Base-by-base conservation (phyloP, 179 eudicot species). In the Spergularia azorica region DNA sequence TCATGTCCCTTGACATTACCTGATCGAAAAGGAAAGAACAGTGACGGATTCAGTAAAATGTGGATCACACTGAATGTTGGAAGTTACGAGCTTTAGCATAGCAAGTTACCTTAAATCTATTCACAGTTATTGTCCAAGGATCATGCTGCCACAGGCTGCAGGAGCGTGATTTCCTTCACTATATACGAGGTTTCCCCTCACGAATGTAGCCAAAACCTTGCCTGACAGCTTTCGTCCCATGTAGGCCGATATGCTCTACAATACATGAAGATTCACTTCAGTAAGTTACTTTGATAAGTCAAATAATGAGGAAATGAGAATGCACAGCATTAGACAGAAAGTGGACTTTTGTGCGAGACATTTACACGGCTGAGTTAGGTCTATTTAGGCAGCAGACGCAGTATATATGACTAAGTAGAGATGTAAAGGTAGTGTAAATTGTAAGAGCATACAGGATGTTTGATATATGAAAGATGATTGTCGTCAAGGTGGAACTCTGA, bases 161-260 rank as follows among this genome's bases (percentile, higher is more conserved):
- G 82, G 70, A 80, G 99, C 97, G 68, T 89, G 96, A 61, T 86
- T 81, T 51, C 92, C 97, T 7, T 89, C 92, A 72, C 83, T 81
- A 76, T 78, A 96, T 21, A 96, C 96, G n/a, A 94, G 90, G 77
- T 96, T 96, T 26, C 99, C 99, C 56, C 94, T 81, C 50, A 89
- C 92, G 69, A 94, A 89, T 15, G 99, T 96, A 9, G 97, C 91
- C 79, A 94, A 70, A 66, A 96, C 96, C 74, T 96, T 94, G 46
- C 99, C 98, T 3, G 87, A 67, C 9, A 96, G 84, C 74, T 81
- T 90, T 52, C 89, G 88, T 76, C 98, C 97, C 87, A 91, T 80
- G 83, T 90, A 95, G 52, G 99, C 98, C 2, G 99, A 91, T 74
- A 88, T 91, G 73, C 89, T 89, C 98, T 95, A 77, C 75, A 66